Base-by-base conservation (phyloP, 148 eudicot genomes). In the Camellia lanceoleosa region DNA sequence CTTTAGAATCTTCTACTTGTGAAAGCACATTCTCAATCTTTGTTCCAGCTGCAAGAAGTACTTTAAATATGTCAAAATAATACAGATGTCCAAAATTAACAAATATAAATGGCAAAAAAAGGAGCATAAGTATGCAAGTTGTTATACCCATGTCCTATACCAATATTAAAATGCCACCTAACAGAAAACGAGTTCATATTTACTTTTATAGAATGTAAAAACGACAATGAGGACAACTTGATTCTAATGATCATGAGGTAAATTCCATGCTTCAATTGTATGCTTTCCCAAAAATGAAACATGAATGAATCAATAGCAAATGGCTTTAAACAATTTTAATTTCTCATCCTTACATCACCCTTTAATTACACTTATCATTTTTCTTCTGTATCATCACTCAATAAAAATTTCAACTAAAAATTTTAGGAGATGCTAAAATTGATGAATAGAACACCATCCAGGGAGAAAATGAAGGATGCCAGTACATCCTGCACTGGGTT, bases 1-100 rank as follows among this genome's bases (percentile, higher is more conserved):
- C 94, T 85, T 80, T 79, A 74, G 93, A 72, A 75, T 84, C 89
- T 71, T 87, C 92, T 19, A 81, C 82, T 74, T 88, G 93, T 20
- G 82, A 51, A 81, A 86, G 78, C 8, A 79, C 64, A 81, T 78
- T 84, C 79, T 89, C 92, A 56, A 76, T 80, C 79, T 88, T 91
- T 69, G 73, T 74, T 51, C 74, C 64, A 82, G 82, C 89, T 87
- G 89, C 83, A 89, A 72, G 23, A 16, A 81, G 54, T 44, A 60
- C 8, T 43, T 54, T 13, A 69, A 79, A 54, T 10, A 19, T 54
- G 44, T 64, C 43, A 63, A 20, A 76, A 46, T 4, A 19, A 58
- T 55, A 47, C 49, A 30, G 41, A 41, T 65, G 23, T 65, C 47
- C 6, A 65, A 42, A 65, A 51, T 52, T 30, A 65, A 41, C 68